phyloP scores from a whole-genome alignment of 305 asterid genomes.

The Ilex paraguariensis region DNA sequence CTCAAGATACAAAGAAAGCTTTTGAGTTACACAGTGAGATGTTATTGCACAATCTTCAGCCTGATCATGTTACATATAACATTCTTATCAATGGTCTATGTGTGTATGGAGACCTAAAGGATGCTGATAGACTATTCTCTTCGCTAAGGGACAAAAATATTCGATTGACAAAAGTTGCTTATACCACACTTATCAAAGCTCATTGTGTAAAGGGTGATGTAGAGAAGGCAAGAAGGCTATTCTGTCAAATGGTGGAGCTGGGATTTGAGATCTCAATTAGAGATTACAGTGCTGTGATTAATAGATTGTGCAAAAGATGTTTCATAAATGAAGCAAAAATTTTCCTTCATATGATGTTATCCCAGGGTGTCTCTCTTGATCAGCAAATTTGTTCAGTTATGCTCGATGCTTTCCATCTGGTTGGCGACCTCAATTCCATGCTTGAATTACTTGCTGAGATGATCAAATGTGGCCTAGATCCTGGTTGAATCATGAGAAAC shows the following conservation, averaged over 20 bases:
- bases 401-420: constrained; percentile 29
- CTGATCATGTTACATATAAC: constrained; percentile 49
- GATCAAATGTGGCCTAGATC: constrained; percentile 52
- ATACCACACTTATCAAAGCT: constrained; percentile 75
- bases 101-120: constrained; percentile 38
- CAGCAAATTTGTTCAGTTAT: constrained; percentile 34
- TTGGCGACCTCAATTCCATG: constrained; percentile 29
- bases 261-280: constrained; percentile 58
- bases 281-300: constrained; percentile 77
- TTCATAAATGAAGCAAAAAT: constrained; percentile 40
- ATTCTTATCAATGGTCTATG: constrained; percentile 71
- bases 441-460: constrained; percentile 39
- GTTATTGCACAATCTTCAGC: constrained; percentile 40
- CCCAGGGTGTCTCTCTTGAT: constrained; percentile 46
- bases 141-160: constrained; percentile 35
- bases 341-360: constrained; percentile 54
- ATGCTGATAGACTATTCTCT: constrained; percentile 52
- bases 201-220: constrained; percentile 71
- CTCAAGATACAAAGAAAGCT: constrained; percentile 39
- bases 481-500: constrained; percentile 27
- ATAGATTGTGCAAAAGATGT: constrained; percentile 70
- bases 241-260: constrained; percentile 46
- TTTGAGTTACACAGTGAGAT: constrained; percentile 41
- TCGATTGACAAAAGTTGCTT: constrained; percentile 54
- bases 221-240: constrained; percentile 46